Evolutionary conservation across 1,284 basidiomycete species (phyloP), one percentile per base, ranked within the genome.

Genomic region (Cryptococcus sp.): DNA sequence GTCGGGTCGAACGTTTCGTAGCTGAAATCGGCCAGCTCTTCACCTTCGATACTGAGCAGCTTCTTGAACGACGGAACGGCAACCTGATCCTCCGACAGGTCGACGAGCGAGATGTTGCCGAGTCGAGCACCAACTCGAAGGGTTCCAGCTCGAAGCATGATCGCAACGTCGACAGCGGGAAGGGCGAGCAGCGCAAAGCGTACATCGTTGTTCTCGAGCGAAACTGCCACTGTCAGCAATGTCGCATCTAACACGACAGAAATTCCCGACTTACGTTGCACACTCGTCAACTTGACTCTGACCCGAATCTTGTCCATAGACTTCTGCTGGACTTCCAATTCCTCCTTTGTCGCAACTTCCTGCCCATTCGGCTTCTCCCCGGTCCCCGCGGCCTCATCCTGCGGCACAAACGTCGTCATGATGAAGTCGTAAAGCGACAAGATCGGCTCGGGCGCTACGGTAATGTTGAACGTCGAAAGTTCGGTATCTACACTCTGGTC

Each of bases 381-480:
- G 7, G 41, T 32, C n/a, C 49, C 45, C 18, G 50, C 50, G 25
- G 46, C 45, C 26, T 72, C 65, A 43, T 75, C 60, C 22, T 77
- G 68, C 4, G 86, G 81, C 14, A 90, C 86, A 70, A 97, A 97
- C 0, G 93, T 95, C 5, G 88, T 87, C 86, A 99, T 95, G 72
- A 99, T 84, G 76, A 97, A 97, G 74, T 98, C 92, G 72, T 97
- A 98, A 10, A 98, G 75, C 2, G 85, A 80, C 35, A 99, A 76
- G 40, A 98, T 85, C 18, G 94, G 93, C 65, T 92, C 90, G 2
- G 95, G 91, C 4, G 87, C 87, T 1, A 89, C 83, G 52, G 85
- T 83, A 71, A 98, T 84, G 54, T 93, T 81, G 73, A 99, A 86
- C 0, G 95, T 97, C 3, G 94, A 95, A 38, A 99, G 78, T 60